Evolutionary conservation across 2,329 filamentous ascomycete genomes (phyloP).

Genomic region (Tolypocladium pustulatum): DNA sequence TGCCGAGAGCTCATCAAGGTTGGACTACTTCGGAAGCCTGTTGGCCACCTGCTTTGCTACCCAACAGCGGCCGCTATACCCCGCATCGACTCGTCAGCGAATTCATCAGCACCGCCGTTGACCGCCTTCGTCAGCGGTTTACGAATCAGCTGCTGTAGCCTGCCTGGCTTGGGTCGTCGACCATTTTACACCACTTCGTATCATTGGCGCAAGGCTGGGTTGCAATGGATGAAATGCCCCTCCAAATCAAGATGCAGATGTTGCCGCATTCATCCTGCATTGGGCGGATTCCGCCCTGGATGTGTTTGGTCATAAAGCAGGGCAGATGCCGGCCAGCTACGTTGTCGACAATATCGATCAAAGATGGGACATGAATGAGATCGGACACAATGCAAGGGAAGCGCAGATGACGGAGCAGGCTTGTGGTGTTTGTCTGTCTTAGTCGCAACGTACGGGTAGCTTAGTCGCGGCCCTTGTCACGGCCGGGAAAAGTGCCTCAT

Average conservation of each 20-base stretch:
- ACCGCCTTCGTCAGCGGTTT: background rate
- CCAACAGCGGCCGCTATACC: background rate
- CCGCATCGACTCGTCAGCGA: background rate
- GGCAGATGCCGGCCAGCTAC: background rate
- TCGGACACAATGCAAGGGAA: background rate
- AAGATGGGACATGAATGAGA: background rate
- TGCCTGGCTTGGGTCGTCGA: too few species aligned
- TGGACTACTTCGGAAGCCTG: too few species aligned
- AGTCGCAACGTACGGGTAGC: background rate
- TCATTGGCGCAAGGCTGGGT: background rate
- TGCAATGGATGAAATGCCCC: background rate
- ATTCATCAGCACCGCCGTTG: background rate
- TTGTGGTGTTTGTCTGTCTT: background rate
- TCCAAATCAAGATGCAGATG: background rate
- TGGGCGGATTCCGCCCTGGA: background rate
- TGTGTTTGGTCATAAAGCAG: background rate
- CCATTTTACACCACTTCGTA: background rate
- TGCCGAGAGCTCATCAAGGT: background rate
- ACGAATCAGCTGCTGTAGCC: background rate
- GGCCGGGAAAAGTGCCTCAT: too few species aligned
- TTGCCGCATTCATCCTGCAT: background rate
- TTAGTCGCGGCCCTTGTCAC: background rate
- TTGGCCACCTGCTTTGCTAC: too few species aligned
- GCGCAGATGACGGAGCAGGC: background rate
- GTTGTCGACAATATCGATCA: background rate